Conservation (phyloP, 192 early-diverging fungal species). For the Gigaspora rosea region DNA sequence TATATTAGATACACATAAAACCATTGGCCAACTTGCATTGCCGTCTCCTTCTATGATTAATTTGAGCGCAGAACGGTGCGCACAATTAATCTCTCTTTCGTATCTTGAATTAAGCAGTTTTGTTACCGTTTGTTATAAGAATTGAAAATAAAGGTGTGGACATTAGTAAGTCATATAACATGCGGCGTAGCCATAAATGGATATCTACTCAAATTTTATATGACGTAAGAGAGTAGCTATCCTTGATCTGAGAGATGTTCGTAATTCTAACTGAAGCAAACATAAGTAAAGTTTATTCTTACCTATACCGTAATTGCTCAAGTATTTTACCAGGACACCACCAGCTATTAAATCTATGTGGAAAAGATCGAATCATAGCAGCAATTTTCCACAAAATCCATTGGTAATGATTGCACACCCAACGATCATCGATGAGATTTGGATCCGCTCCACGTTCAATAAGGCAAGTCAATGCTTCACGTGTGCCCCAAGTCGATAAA, state of each 20-base stretch:
- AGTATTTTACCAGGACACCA: conserved; percentile 53
- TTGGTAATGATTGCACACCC: conserved; percentile 68
- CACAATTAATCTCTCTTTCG: conserved; percentile 63
- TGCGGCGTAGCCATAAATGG: too few relatives aligned
- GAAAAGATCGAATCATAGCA: conserved; percentile 52
- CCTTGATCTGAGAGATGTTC: too few relatives aligned
- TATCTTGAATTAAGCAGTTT: conserved; percentile 45
- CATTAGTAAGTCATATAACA: too few relatives aligned
- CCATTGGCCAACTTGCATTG: conserved; percentile 49
- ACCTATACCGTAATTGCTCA: conserved; percentile 52
- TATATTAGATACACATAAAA: conserved; percentile 61
- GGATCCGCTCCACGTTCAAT: conserved; percentile 43
- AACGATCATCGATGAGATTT: conserved; percentile 35
- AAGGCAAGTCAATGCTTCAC: conserved; percentile 43
- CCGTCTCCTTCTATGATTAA: conserved; percentile 63
- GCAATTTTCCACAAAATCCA: conserved; percentile 76
- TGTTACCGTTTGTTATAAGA: too few relatives aligned
- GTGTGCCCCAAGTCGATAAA: conserved; percentile 43
- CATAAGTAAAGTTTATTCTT: conserved; percentile 23
- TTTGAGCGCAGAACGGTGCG: conserved; percentile 60
- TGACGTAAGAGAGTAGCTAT: too few relatives aligned
- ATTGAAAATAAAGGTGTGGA: too few relatives aligned
- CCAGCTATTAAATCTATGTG: conserved; percentile 31
- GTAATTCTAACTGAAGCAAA: neutral
- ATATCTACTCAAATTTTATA: too few relatives aligned